Evolutionary conservation across 768 basidiomycete genomes (phyloP).

Genomic region (Termitomyces titanicus): DNA sequence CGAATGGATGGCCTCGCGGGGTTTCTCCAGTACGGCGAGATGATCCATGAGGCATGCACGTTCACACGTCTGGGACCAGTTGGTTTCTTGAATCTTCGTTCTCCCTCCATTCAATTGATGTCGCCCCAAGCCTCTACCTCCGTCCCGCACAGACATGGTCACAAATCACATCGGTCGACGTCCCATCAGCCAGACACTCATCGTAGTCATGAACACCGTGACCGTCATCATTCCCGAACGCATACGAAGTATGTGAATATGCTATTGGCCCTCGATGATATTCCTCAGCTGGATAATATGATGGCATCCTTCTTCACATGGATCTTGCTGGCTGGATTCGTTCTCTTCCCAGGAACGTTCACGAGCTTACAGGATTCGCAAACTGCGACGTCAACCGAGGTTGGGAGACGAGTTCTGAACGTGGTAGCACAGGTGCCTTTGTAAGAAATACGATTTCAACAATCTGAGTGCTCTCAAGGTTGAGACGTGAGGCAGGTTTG

Average conservation of each 20-base stretch:
- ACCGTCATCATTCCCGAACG: constrained; percentile 23
- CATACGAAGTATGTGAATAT: constrained; percentile 57
- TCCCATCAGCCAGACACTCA: background rate
- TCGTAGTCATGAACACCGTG: background rate
- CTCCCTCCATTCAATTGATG: background rate
- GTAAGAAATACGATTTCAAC: constrained; percentile 22
- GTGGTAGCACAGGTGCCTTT: constrained; percentile 41
- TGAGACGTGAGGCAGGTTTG: constrained; percentile 32
- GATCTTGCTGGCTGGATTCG: constrained; percentile 59
- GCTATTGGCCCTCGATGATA: constrained; percentile 57
- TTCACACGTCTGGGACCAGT: background rate
- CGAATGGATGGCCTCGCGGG: background rate
- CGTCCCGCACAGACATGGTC: background rate
- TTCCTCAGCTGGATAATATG: constrained; percentile 46
- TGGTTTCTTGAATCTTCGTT: background rate
- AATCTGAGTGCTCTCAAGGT: background rate
- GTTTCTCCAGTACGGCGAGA: background rate
- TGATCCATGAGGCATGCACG: background rate
- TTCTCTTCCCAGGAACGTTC: constrained; percentile 63
- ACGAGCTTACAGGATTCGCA: constrained; percentile 37
- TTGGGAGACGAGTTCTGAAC: constrained; percentile 29
- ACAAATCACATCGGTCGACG: background rate
- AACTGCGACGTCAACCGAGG: constrained; percentile 18
- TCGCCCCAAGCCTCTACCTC: background rate
- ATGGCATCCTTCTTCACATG: constrained; percentile 59